These are phyloP conservation scores for Coniochaeta pulveracea DNA, from an alignment of 2,329 filamentous ascomycete species.

Conservation along the genomic window DNA sequence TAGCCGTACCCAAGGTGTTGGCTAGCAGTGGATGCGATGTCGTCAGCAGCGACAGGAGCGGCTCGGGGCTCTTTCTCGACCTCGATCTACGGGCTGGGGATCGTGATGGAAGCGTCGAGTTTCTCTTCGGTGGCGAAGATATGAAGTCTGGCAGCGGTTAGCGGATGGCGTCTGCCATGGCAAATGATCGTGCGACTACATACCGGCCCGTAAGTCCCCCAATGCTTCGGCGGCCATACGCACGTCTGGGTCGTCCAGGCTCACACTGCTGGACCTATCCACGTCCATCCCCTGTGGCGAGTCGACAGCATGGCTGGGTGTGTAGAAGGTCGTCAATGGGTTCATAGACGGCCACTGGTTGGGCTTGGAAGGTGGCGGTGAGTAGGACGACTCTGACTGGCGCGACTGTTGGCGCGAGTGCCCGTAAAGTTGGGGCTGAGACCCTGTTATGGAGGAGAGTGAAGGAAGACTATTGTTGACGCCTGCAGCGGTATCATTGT, in stretches of 20 bases:
- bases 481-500: slow-evolving; percentile 14
- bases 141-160: slow-evolving; percentile 42
- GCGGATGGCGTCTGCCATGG: neutral
- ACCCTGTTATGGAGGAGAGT: slow-evolving; percentile 26
- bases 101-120: slow-evolving; percentile 26
- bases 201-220: slow-evolving; percentile 64
- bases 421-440: slow-evolving; percentile 10
- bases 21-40: slow-evolving; percentile 81
- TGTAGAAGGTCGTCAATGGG: slow-evolving; percentile 36
- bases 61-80: slow-evolving; percentile 44
- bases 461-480: slow-evolving; percentile 25
- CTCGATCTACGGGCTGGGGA: slow-evolving; percentile 24
- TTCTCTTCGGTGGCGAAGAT: slow-evolving; percentile 45
- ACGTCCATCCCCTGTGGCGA: slow-evolving; percentile 37
- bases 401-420: slow-evolving; percentile 15
- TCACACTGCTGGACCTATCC: slow-evolving; percentile 40
- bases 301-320: slow-evolving; percentile 29
- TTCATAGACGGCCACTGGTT: slow-evolving; percentile 37
- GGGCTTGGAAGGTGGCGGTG: slow-evolving; percentile 14
- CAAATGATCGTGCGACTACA: slow-evolving; percentile 17
- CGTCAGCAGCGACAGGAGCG: slow-evolving; percentile 74
- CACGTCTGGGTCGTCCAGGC: slow-evolving; percentile 55
- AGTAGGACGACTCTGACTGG: slow-evolving; percentile 16
- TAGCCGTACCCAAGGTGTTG: slow-evolving; percentile 71
- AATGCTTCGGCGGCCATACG: slow-evolving; percentile 64